phyloP scores from a whole-genome alignment of 331 rosid genomes.

The Pyracantha coccinea region DNA sequence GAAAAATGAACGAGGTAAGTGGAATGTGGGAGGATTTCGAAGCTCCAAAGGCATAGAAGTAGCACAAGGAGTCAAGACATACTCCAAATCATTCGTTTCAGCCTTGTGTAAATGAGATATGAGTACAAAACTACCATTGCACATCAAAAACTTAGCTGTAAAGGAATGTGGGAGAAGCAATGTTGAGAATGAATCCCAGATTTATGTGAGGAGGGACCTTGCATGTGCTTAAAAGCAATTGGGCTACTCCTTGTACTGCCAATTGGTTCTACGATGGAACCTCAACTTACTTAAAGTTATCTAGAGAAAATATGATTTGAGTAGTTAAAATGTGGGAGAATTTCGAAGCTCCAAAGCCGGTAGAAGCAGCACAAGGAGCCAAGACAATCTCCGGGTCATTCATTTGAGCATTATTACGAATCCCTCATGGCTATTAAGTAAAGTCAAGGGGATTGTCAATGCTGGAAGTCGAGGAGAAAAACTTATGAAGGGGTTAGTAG shows the following conservation, averaged over 20 bases:
- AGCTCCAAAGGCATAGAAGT: not conserved
- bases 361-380: conserved; percentile 1
- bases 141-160: no score
- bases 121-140: no score
- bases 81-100: no score
- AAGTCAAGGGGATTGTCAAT: not conserved
- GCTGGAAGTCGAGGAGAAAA: not conserved
- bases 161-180: no score
- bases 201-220: no score
- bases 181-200: no score
- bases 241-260: no score
- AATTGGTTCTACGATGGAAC: no score
- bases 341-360: not conserved
- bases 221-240: no score
- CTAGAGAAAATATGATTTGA: not conserved
- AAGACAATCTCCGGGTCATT: not conserved
- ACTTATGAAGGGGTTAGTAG: not conserved
- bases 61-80: not conserved
- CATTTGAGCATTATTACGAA: not conserved
- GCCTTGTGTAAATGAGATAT: no score
- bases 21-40: not conserved
- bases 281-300: no score
- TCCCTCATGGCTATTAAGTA: not conserved
- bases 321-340: not conserved
- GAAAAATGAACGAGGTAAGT: not conserved